A percentile compares a stretch with the other conserved stretches of the same genome.
These are phyloP conservation scores for Pythium apleroticum DNA, from an alignment of 352 stramenopile species.

Conservation along the genomic window DNA sequence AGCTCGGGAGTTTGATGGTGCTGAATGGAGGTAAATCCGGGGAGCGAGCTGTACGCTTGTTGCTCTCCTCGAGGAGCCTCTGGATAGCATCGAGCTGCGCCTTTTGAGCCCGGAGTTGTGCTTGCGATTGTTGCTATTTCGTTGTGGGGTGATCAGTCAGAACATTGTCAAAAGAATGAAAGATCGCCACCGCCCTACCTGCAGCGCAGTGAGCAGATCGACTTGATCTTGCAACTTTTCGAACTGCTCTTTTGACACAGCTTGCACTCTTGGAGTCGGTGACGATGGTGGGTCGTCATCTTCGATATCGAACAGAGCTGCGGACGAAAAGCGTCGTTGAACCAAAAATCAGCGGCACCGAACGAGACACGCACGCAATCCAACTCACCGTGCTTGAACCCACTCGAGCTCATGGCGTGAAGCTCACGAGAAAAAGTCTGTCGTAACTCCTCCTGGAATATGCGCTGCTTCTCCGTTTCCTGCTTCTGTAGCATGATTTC, in stretches of 20 bases:
- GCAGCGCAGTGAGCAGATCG: slow-evolving; percentile 47
- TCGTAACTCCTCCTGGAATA: slow-evolving; percentile 53
- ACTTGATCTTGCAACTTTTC: slow-evolving; percentile 53
- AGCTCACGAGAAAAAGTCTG: slow-evolving; percentile 52
- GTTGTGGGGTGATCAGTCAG: not conserved
- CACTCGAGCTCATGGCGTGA: slow-evolving; percentile 44
- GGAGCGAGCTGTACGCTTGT: slow-evolving; percentile 12
- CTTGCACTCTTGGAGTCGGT: slow-evolving; percentile 27
- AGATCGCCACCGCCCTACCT: slow-evolving; percentile 32
- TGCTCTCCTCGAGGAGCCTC: slow-evolving; percentile 37
- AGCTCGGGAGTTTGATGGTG: slow-evolving; percentile 31
- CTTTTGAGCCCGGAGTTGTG: slow-evolving; percentile 56
- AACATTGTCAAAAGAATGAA: not conserved
- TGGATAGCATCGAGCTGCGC: slow-evolving; percentile 57
- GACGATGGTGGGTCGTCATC: slow-evolving; percentile 35
- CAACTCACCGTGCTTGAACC: slow-evolving; percentile 17
- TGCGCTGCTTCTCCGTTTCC: slow-evolving; percentile 46
- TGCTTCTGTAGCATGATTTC: slow-evolving; percentile 86
- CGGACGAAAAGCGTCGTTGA: slow-evolving; percentile 2
- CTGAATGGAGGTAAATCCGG: slow-evolving; percentile 47
- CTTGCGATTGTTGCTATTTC: slow-evolving; percentile 48
- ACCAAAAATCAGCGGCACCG: not conserved
- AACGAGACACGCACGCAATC: too few relatives aligned
- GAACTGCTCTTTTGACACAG: slow-evolving; percentile 16
- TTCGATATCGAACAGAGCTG: slow-evolving; percentile 13